phyloP scores from a whole-genome alignment of 768 basidiomycete species.

The Termitomyces bulborhizus region DNA sequence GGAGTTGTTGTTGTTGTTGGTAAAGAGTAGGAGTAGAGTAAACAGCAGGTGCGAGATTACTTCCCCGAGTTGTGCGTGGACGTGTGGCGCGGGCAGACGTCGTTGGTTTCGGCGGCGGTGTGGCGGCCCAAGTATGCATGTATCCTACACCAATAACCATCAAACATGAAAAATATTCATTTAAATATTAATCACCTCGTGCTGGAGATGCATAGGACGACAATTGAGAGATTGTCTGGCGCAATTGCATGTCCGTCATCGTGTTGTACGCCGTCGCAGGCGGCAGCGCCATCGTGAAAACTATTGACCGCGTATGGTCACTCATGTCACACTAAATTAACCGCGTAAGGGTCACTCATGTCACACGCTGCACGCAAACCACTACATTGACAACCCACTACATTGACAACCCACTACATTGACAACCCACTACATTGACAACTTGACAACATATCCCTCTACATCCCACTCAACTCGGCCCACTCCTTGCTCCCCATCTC shows the following conservation, averaged over 20 bases:
- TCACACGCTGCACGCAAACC: no score
- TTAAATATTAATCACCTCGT: constrained; percentile 8
- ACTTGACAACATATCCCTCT: no score
- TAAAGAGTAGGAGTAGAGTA: constrained; percentile 27
- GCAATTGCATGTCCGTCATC: constrained; percentile 59
- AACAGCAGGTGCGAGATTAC: no score
- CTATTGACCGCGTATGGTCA: no score
- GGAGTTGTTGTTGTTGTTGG: constrained; percentile 14
- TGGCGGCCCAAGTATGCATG: constrained; percentile 59
- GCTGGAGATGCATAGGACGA: constrained; percentile 36
- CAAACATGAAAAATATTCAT: no score
- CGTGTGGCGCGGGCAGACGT: not conserved
- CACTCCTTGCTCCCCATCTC: constrained; percentile 92
- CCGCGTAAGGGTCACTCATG: no score
- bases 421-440: no score
- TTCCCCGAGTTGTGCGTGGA: constrained; percentile 7
- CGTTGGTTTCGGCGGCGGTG: constrained; percentile 40
- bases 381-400: no score
- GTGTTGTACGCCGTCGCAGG: constrained; percentile 25
- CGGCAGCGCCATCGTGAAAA: constrained; percentile 14
- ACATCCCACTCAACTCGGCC: constrained; percentile 27
- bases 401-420: no score
- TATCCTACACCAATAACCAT: constrained; percentile 17
- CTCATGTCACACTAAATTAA: no score
- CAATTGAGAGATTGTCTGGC: constrained; percentile 55